phyloP scores from a whole-genome alignment of 768 basidiomycete genomes.

The Tulasnella calospora region DNA sequence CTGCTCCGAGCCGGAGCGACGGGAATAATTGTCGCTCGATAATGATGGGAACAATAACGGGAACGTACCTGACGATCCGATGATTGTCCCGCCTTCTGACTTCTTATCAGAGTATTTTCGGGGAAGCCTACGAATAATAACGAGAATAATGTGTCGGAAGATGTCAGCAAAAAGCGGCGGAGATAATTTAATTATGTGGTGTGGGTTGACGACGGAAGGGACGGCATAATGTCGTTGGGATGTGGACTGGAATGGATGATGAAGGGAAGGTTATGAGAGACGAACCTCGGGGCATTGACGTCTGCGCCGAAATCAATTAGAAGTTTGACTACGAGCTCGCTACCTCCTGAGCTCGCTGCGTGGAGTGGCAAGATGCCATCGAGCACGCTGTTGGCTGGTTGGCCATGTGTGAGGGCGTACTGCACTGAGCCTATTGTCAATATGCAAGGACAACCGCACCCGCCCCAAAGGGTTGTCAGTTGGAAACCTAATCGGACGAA shows the following conservation, averaged over 20 bases:
- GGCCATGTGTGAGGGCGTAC: conserved; percentile 88
- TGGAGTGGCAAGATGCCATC: conserved; percentile 97
- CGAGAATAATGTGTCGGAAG: not conserved
- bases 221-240: conserved; percentile 6
- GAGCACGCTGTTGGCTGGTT: conserved; percentile 92
- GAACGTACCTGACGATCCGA: conserved; percentile 36
- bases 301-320: conserved; percentile 95
- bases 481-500: not conserved
- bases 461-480: not conserved
- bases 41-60: not conserved
- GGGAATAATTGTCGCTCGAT: not conserved
- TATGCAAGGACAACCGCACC: conserved; percentile 24
- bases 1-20: not conserved
- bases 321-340: conserved; percentile 77
- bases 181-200: conserved; percentile 44
- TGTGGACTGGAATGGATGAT: conserved; percentile 22
- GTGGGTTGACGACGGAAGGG: conserved; percentile 37
- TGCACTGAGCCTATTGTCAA: conserved; percentile 59
- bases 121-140: conserved; percentile 34
- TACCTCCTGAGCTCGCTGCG: conserved; percentile 88
- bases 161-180: not conserved
- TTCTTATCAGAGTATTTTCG: conserved; percentile 40
- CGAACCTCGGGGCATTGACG: conserved; percentile 88
- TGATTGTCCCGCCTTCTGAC: conserved; percentile 34
- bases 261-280: conserved; percentile 20